Percentiles rank a stretch among this genome's conserved stretches.
Conservation (phyloP, 176 grass and related monocot species). For the Luzula sylvatica region DNA sequence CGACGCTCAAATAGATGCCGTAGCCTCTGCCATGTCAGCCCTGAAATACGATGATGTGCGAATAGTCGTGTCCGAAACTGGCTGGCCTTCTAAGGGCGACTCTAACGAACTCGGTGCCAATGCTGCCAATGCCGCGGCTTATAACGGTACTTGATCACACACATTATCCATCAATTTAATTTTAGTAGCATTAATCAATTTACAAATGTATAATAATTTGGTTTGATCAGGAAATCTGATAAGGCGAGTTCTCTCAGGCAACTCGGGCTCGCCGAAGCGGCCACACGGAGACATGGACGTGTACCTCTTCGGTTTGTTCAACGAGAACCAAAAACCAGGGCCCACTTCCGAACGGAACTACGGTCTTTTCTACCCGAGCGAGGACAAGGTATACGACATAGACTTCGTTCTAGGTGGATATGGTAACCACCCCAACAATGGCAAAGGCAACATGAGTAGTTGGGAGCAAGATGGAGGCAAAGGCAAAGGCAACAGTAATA, state of each 20-base stretch:
- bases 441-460: slow-evolving; percentile 1
- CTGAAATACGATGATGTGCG: slow-evolving; percentile 35
- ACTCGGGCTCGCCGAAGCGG: slow-evolving; percentile 62
- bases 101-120: slow-evolving; percentile 32
- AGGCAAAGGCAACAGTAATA: background rate
- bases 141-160: slow-evolving; percentile 31
- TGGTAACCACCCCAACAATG: slow-evolving; percentile 1
- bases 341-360: slow-evolving; percentile 82
- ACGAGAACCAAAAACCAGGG: slow-evolving; percentile 96
- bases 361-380: slow-evolving; percentile 79
- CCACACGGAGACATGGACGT: slow-evolving; percentile 67
- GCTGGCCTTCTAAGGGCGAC: slow-evolving; percentile 96
- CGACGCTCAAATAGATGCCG: slow-evolving; percentile 90
- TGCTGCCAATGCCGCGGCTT: slow-evolving; percentile 54
- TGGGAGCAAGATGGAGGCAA: slow-evolving; percentile 22
- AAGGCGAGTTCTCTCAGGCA: slow-evolving; percentile 65
- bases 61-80: slow-evolving; percentile 78
- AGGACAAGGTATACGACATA: slow-evolving; percentile 86
- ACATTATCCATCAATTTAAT: background rate
- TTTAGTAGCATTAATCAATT: background rate
- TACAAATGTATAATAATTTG: background rate
- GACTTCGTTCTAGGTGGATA: slow-evolving; percentile 62
- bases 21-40: slow-evolving; percentile 48
- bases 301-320: slow-evolving; percentile 93
- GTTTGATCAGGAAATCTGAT: slow-evolving; percentile 53